Evolutionary conservation across 192 early-diverging fungal genomes (phyloP).

Genomic region (Backusella tarrabulga): DNA sequence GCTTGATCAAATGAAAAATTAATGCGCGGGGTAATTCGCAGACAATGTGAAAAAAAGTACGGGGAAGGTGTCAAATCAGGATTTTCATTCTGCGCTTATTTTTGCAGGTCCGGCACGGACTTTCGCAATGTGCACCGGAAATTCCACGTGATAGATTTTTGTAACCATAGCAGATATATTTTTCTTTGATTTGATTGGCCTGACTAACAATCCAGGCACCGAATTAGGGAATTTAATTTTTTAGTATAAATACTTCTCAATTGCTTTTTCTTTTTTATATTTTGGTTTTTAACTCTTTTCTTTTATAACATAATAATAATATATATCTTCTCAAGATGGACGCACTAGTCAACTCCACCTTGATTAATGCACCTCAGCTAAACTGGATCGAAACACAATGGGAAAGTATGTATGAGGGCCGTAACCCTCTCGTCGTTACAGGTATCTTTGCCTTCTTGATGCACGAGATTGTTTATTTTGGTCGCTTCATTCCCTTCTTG

Average conservation of each 20-base stretch:
- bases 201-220: not conserved
- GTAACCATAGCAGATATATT: not conserved
- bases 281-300: not conserved
- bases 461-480: constrained; percentile 93
- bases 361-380: constrained; percentile 4
- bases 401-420: constrained; percentile 66
- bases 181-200: not conserved
- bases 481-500: constrained; percentile 86
- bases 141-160: not conserved
- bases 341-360: not conserved
- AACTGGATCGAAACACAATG: constrained; percentile 57
- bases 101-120: not conserved
- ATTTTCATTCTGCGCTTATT: not conserved
- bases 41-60: not conserved
- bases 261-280: not conserved
- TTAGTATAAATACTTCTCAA: not conserved
- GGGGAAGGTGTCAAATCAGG: not conserved
- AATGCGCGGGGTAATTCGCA: not conserved
- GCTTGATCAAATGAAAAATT: not conserved
- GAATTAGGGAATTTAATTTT: not conserved
- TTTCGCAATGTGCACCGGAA: not conserved
- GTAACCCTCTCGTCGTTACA: constrained; percentile 69
- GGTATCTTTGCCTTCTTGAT: constrained; percentile 78
- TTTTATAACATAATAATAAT: not conserved
- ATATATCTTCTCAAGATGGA: not conserved